phyloP scores from a whole-genome alignment of 2,329 filamentous ascomycete species.

The Gaeumannomyces sp. region DNA sequence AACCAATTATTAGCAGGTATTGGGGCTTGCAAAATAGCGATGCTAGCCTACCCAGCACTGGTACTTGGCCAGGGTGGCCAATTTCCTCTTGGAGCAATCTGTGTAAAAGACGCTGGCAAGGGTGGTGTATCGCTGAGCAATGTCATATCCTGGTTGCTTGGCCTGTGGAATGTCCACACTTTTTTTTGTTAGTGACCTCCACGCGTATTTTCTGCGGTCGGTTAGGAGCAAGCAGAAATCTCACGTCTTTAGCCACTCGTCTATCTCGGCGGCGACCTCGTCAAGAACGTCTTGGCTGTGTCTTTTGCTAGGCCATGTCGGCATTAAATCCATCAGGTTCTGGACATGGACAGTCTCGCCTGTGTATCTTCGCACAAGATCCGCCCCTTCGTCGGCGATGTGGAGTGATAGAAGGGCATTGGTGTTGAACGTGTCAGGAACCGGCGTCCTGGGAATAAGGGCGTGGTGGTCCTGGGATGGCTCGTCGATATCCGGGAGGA shows the following conservation, averaged over 20 bases:
- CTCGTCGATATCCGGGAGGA: background rate
- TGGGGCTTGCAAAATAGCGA: background rate
- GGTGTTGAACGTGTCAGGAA: background rate
- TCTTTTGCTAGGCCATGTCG: background rate
- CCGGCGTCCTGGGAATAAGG: background rate
- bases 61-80: background rate
- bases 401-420: background rate
- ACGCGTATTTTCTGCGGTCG: background rate
- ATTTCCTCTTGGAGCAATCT: background rate
- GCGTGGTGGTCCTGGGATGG: background rate
- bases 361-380: background rate
- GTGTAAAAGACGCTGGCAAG: background rate
- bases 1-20: background rate
- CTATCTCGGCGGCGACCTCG: background rate
- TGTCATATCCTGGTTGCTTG: background rate
- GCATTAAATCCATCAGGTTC: background rate
- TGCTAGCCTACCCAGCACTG: background rate
- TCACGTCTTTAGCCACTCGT: constrained; percentile 1
- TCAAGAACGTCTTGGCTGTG: background rate
- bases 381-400: background rate
- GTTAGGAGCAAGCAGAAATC: background rate
- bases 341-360: background rate
- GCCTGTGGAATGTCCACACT: background rate
- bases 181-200: background rate
- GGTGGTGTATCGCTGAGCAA: background rate